Conservation (phyloP, 2,329 filamentous ascomycete species). For the Nemania bipapillata region DNA sequence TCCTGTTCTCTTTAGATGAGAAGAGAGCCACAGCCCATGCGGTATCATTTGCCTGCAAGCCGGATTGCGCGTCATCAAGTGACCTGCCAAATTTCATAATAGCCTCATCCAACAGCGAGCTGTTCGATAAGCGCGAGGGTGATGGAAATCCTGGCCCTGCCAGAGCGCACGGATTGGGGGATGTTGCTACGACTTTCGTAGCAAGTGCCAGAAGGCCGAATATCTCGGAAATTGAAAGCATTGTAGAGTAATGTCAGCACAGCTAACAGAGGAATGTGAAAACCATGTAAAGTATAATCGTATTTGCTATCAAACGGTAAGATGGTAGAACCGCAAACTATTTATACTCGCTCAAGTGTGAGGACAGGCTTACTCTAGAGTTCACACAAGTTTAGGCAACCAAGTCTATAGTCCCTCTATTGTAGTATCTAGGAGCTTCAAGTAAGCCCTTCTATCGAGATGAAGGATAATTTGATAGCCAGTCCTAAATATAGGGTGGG, state of each 20-base stretch:
- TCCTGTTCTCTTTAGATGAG: conserved; percentile 43
- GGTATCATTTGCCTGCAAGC: conserved; percentile 38
- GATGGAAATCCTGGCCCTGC: conserved; percentile 37
- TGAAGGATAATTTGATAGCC: not conserved
- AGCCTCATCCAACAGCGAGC: conserved; percentile 8
- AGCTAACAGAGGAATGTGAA: not conserved
- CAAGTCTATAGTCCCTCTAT: too few species aligned
- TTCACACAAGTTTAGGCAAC: too few species aligned
- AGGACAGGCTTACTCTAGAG: too few species aligned
- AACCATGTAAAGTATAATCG: not conserved
- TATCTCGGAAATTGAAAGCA: conserved; percentile 1
- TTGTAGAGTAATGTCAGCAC: not conserved
- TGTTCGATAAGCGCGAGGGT: conserved; percentile 25
- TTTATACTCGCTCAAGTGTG: conserved; percentile 7
- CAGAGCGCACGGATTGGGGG: conserved; percentile 21
- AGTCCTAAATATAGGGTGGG: not conserved
- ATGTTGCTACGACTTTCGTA: conserved; percentile 2
- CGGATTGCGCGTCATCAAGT: not conserved
- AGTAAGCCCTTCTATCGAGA: too few species aligned
- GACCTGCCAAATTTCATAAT: conserved; percentile 21
- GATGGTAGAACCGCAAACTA: not conserved
- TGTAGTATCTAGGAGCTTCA: too few species aligned
- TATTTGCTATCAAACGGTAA: not conserved
- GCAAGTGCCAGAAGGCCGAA: not conserved
- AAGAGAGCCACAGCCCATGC: conserved; percentile 47